phyloP scores from a whole-genome alignment of 495 filamentous ascomycete genomes.

The Neurospora sp. region DNA sequence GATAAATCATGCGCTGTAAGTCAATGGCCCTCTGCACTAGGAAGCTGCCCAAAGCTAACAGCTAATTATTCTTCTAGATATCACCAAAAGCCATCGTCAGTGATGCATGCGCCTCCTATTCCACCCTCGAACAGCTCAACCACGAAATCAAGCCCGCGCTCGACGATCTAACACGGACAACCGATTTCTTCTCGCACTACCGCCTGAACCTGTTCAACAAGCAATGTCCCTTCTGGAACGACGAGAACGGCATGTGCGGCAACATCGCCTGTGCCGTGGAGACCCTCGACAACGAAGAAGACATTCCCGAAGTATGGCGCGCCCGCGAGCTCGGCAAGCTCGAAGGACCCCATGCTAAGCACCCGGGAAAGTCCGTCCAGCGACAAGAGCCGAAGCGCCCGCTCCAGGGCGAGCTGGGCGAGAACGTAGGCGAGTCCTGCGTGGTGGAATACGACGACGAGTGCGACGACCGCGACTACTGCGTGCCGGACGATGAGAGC shows the following conservation, averaged over 20 bases:
- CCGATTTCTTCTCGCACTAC: conserved; percentile 97
- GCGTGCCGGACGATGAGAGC: conserved; percentile 89
- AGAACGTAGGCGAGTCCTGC: conserved; percentile 85
- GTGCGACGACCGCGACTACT: conserved; percentile 95
- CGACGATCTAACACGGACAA: conserved; percentile 67
- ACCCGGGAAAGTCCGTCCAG: conserved; percentile 67
- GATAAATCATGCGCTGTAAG: conserved; percentile 34
- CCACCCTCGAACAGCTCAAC: conserved; percentile 78
- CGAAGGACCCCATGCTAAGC: conserved; percentile 80
- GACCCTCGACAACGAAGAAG: conserved; percentile 88
- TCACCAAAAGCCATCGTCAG: conserved; percentile 52
- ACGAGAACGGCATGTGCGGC: conserved; percentile 88
- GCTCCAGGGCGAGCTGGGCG: conserved; percentile 72
- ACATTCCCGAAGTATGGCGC: conserved; percentile 86
- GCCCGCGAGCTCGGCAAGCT: conserved; percentile 86
- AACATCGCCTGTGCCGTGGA: conserved; percentile 98
- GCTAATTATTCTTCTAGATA: conserved; percentile 29
- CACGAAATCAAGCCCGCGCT: conserved; percentile 67
- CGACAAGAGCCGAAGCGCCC: conserved; percentile 59
- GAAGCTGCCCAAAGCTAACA: conserved; percentile 20
- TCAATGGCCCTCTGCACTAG: conserved; percentile 4
- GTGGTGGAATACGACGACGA: conserved; percentile 97
- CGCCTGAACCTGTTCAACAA: conserved; percentile 93
- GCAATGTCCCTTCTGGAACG: conserved; percentile 91
- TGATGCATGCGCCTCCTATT: conserved; percentile 89